phyloP scores from a whole-genome alignment of 179 eudicot species.

The Gypsophila paniculata region DNA sequence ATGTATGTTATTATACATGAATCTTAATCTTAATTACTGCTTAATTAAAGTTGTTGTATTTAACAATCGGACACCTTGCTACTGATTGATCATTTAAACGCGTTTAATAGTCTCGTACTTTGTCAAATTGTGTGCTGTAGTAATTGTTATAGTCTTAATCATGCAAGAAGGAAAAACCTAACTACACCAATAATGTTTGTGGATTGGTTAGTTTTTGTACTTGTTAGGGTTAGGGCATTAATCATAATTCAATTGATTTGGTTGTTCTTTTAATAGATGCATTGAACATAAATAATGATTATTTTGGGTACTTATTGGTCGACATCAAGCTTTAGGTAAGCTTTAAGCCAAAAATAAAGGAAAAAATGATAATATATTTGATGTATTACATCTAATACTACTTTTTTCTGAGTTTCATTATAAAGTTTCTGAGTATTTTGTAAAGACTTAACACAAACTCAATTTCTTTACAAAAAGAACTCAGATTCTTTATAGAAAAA shows the following conservation, averaged over 20 bases:
- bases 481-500: too few species aligned
- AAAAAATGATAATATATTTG: too few species aligned
- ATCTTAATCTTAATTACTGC: conserved; percentile 3
- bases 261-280: neutral
- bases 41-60: neutral
- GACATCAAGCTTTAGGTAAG: neutral
- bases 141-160: neutral
- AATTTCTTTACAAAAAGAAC: too few species aligned
- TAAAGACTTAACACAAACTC: too few species aligned
- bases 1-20: conserved; percentile 8
- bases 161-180: neutral
- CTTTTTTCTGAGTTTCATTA: too few species aligned
- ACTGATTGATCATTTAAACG: neutral
- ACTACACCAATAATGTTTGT: neutral
- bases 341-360: too few species aligned
- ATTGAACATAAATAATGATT: neutral
- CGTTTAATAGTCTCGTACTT: neutral
- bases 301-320: conserved; percentile 15
- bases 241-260: neutral
- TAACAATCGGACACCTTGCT: neutral
- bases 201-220: neutral
- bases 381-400: too few species aligned
- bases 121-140: neutral
- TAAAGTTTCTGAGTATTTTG: too few species aligned
- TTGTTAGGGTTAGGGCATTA: conserved; percentile 1